phyloP scores from a whole-genome alignment of 768 basidiomycete genomes.

The Macrolepiota fuliginosa region DNA sequence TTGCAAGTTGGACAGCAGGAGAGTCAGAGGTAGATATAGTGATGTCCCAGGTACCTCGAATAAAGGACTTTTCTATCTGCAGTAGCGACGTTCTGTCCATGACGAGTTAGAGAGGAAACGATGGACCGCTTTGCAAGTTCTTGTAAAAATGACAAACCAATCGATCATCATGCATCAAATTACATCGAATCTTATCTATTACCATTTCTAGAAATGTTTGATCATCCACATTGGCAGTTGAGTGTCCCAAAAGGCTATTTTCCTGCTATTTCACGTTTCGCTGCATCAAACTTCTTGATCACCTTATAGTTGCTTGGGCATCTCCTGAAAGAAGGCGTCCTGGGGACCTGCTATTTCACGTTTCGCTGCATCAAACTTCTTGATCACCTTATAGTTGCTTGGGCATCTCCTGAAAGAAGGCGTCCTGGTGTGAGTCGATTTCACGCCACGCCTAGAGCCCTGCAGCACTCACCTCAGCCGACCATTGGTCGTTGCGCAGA shows the following conservation, averaged over 20 bases:
- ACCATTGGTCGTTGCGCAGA: too few relatives aligned
- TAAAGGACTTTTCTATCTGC: conserved; percentile 52
- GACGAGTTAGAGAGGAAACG: neutral
- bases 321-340: neutral
- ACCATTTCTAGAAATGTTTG: neutral
- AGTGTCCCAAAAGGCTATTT: neutral
- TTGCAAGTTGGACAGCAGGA: conserved; percentile 38
- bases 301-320: neutral
- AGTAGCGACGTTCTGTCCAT: conserved; percentile 18
- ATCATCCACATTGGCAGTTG: neutral
- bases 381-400: neutral
- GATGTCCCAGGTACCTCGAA: conserved; percentile 46
- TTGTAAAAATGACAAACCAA: conserved; percentile 1
- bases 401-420: neutral
- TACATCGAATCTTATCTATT: neutral
- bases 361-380: neutral
- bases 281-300: neutral
- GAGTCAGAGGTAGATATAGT: conserved; percentile 19
- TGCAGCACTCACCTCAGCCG: neutral
- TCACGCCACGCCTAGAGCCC: neutral
- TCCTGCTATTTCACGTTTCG: neutral
- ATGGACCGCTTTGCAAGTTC: neutral
- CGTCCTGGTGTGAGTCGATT: neutral
- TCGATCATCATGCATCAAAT: conserved; percentile 9
- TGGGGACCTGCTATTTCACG: neutral